phyloP scores from a whole-genome alignment of 2,329 filamentous ascomycete species.

The Talaromyces sp. region DNA sequence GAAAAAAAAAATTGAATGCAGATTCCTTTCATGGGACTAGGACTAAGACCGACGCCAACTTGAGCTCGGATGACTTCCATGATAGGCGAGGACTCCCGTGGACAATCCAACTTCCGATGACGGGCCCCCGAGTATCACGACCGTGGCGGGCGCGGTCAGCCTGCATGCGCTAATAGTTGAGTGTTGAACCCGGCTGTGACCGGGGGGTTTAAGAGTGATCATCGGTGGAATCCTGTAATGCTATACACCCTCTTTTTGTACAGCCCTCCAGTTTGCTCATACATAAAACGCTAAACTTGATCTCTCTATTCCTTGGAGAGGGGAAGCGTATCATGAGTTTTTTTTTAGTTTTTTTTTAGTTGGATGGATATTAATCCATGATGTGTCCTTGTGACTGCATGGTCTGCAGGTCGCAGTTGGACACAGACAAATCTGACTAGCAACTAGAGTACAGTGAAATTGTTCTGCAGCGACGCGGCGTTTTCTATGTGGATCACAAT shows the following conservation, averaged over 20 bases:
- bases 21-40: too few relatives aligned
- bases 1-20: neutral
- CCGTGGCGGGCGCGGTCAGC: constrained; percentile 19
- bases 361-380: constrained; percentile 8
- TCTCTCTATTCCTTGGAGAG: neutral
- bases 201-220: constrained; percentile 8
- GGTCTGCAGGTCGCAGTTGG: constrained; percentile 19
- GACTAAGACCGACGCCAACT: neutral
- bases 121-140: constrained; percentile 19
- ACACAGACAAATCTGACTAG: constrained; percentile 11
- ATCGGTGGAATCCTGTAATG: constrained; percentile 12
- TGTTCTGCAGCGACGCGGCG: neutral
- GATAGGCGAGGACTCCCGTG: constrained; percentile 19
- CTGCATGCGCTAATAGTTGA: constrained; percentile 27
- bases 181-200: constrained; percentile 16
- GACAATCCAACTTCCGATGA: constrained; percentile 11
- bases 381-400: constrained; percentile 20
- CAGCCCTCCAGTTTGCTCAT: neutral
- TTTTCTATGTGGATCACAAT: constrained; percentile 21
- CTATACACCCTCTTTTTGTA: too few relatives aligned
- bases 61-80: constrained; percentile 20
- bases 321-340: neutral
- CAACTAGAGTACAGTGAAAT: neutral
- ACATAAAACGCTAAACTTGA: neutral
- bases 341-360: neutral